Evolutionary conservation across 768 basidiomycete genomes (phyloP).

Genomic region (Trametes cingulata): DNA sequence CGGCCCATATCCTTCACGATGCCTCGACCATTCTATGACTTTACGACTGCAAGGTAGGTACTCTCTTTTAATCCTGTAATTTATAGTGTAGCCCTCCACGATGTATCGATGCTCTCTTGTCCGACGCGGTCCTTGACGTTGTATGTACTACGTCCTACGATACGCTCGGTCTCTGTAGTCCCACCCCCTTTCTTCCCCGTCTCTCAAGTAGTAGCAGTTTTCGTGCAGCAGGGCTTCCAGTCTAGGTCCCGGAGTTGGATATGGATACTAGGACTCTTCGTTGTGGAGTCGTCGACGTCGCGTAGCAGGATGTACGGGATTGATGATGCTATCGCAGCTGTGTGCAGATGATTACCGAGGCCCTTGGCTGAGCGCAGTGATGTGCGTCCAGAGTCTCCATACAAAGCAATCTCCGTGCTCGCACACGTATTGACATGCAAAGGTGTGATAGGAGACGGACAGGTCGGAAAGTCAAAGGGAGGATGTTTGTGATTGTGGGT

Average conservation of each 20-base stretch:
- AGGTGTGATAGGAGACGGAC: no score
- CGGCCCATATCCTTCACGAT: neutral
- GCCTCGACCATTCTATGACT: neutral
- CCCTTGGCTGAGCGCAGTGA: neutral
- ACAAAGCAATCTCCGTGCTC: neutral
- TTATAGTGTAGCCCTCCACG: constrained; percentile 14
- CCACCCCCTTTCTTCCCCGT: neutral
- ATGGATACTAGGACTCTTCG: constrained; percentile 4
- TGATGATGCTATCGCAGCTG: neutral
- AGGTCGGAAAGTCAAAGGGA: no score
- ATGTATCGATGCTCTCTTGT: constrained; percentile 9
- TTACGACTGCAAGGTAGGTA: constrained; percentile 14
- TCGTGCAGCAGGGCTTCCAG: neutral
- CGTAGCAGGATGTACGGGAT: neutral
- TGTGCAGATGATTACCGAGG: neutral
- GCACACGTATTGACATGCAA: neutral
- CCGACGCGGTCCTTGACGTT: constrained; percentile 1
- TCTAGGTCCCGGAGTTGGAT: neutral
- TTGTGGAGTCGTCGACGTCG: neutral
- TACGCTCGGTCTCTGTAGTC: neutral
- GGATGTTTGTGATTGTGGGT: constrained; percentile 14
- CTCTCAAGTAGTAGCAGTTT: neutral
- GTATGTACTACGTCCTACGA: neutral
- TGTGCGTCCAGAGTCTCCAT: neutral
- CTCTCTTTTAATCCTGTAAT: constrained; percentile 2